Evolutionary conservation across 176 grass and related monocot genomes (phyloP).

Genomic region (Sorghum bicolor): Sorghum_bicolor_NCBIv3 NC_012870.2:18887001-18887500

Average conservation of each 20-base stretch:
- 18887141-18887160: conserved; percentile 96
- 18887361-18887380: conserved; percentile 96
- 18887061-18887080: conserved; percentile 83
- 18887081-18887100: conserved; percentile 73
- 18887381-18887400: conserved; percentile 97
- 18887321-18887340: conserved; percentile 92
- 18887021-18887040: conserved; percentile 77
- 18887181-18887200: conserved; percentile 64
- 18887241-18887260: conserved; percentile 96
- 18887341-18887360: conserved; percentile 94
- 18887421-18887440: conserved; percentile 90
- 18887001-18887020: conserved; percentile 90
- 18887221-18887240: conserved; percentile 66
- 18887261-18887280: conserved; percentile 86
- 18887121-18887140: conserved; percentile 90
- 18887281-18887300: conserved; percentile 94
- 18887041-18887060: conserved; percentile 83
- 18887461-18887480: conserved; percentile 93
- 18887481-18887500: conserved; percentile 91
- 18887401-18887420: conserved; percentile 95
- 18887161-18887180: conserved; percentile 91
- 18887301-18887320: conserved; percentile 98
- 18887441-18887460: conserved; percentile 84
- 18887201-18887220: conserved; percentile 81
- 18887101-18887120: conserved; percentile 78